These are phyloP conservation scores for Blyttiomyces sp. DNA, from an alignment of 371 early-diverging fungal species.

Conservation along the genomic window DNA sequence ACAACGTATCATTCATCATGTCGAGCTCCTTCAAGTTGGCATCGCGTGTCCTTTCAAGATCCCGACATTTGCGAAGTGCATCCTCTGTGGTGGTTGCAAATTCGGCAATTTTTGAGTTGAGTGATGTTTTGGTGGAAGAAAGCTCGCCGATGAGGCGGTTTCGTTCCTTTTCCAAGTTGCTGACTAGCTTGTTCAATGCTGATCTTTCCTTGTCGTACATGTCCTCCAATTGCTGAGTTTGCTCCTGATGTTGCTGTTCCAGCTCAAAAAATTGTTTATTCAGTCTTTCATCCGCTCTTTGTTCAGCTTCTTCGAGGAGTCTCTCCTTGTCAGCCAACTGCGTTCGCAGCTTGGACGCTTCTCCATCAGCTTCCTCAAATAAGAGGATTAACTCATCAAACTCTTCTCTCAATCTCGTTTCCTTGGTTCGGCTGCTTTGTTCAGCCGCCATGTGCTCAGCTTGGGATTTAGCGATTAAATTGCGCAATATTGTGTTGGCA, in stretches of 20 bases:
- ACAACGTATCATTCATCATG: too few species aligned
- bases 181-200: slow-evolving; percentile 33
- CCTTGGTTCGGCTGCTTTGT: slow-evolving; percentile 23
- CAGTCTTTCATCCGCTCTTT: slow-evolving; percentile 11
- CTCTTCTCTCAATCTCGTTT: slow-evolving; percentile 27
- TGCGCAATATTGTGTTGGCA: slow-evolving; percentile 35
- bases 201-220: slow-evolving; percentile 33
- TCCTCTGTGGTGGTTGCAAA: not conserved
- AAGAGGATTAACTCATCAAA: slow-evolving; percentile 36
- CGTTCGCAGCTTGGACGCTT: slow-evolving; percentile 7
- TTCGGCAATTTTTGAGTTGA: slow-evolving; percentile 4
- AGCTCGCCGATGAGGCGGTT: slow-evolving; percentile 31
- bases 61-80: not conserved
- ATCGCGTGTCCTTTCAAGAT: slow-evolving; percentile 5
- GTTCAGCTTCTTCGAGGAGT: slow-evolving; percentile 5
- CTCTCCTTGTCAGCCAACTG: slow-evolving; percentile 2
- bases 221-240: slow-evolving; percentile 30
- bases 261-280: slow-evolving; percentile 31
- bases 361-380: slow-evolving; percentile 24
- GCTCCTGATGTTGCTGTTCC: slow-evolving; percentile 34
- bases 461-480: slow-evolving; percentile 37
- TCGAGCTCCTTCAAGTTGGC: not conserved
- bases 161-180: slow-evolving; percentile 34
- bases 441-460: slow-evolving; percentile 31
- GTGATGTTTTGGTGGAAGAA: slow-evolving; percentile 14